Percentiles rank a stretch among this genome's conserved stretches.
Conservation (phyloP, 2,329 filamentous ascomycete species). For the Fusarium sp. region DNA sequence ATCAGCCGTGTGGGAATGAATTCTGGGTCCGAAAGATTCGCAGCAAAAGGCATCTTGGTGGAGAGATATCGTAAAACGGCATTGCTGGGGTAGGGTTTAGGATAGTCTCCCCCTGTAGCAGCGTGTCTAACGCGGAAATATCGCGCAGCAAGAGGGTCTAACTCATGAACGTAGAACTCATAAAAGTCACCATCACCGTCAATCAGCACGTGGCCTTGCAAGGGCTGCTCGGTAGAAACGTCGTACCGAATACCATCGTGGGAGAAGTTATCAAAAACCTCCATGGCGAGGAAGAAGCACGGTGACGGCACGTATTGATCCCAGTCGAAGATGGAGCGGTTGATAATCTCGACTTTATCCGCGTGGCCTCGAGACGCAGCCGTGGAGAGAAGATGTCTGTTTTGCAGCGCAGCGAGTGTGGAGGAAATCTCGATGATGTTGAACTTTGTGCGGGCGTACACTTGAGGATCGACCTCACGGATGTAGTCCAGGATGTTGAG, state of each 20-base stretch:
- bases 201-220: slow-evolving; percentile 91
- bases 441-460: slow-evolving; percentile 93
- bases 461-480: slow-evolving; percentile 86
- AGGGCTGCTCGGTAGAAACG: slow-evolving; percentile 79
- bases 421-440: slow-evolving; percentile 96
- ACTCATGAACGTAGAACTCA: slow-evolving; percentile 86
- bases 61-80: slow-evolving; percentile 71
- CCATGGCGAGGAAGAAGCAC: slow-evolving; percentile 97
- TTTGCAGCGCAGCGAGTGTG: slow-evolving; percentile 82
- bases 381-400: slow-evolving; percentile 73
- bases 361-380: slow-evolving; percentile 80
- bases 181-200: slow-evolving; percentile 89
- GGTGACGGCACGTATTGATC: slow-evolving; percentile 86
- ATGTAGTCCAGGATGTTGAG: slow-evolving; percentile 98
- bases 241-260: slow-evolving; percentile 97
- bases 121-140: slow-evolving; percentile 88
- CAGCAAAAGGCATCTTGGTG: slow-evolving; percentile 74
- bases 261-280: slow-evolving; percentile 98
- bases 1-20: slow-evolving; percentile 95
- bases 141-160: slow-evolving; percentile 85
- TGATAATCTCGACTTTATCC: slow-evolving; percentile 92
- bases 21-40: slow-evolving; percentile 85
- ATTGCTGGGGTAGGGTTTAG: slow-evolving; percentile 69
- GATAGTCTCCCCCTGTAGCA: slow-evolving; percentile 74
- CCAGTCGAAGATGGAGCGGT: slow-evolving; percentile 96